phyloP scores from a whole-genome alignment of 768 basidiomycete genomes.

The Floccularia luteovirens region DNA sequence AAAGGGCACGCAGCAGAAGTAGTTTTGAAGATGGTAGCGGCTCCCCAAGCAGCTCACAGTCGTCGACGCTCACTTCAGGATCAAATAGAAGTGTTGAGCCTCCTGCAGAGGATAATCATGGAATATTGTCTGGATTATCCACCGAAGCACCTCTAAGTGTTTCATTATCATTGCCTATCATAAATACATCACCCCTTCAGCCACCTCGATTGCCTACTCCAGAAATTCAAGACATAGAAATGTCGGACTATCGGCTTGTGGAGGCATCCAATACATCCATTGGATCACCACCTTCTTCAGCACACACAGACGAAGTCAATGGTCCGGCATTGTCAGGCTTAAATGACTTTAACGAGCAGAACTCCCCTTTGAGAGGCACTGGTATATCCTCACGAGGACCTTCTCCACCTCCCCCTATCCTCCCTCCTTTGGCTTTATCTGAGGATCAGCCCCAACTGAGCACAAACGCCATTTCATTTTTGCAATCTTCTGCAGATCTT shows the following conservation, averaged over 20 bases:
- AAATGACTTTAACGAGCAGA: background rate
- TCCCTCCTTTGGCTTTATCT: background rate
- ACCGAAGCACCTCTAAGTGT: background rate
- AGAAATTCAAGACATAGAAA: background rate
- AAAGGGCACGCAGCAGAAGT: constrained; percentile 1
- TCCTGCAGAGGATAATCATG: background rate
- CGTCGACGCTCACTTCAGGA: background rate
- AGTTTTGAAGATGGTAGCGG: background rate
- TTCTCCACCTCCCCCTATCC: background rate
- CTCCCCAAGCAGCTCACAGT: background rate
- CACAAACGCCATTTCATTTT: no score
- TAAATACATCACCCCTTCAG: background rate
- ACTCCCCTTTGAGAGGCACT: no score
- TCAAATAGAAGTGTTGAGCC: background rate
- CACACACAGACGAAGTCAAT: background rate
- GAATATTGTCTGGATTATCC: background rate
- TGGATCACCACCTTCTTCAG: background rate
- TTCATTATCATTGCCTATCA: background rate
- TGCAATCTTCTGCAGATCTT: no score
- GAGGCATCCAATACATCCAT: background rate
- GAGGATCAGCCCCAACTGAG: no score
- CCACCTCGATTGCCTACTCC: background rate
- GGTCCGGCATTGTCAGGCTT: background rate
- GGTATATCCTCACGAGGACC: no score
- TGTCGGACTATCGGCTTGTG: background rate